Evolutionary conservation across 2,329 filamentous ascomycete species (phyloP).

Genomic region (Daldinia sp.): DNA sequence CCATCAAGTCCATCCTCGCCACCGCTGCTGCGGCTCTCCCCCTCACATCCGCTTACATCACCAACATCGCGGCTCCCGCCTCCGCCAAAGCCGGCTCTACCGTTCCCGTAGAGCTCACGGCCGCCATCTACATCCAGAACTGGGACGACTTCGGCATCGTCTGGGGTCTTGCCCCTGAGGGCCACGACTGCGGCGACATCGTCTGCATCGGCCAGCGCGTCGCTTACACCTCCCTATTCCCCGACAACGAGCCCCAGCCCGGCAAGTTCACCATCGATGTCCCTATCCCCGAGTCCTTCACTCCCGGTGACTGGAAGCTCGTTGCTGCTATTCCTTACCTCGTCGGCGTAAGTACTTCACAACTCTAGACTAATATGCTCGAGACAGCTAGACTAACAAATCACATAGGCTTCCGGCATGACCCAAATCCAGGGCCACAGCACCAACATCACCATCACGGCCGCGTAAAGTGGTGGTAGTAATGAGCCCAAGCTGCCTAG

Average conservation of each 20-base stretch:
- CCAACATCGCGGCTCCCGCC: slow-evolving; percentile 36
- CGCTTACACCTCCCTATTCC: slow-evolving; percentile 43
- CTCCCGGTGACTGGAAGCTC: slow-evolving; percentile 39
- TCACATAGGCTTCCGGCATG: slow-evolving; percentile 40
- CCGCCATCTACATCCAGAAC: slow-evolving; percentile 48
- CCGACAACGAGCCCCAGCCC: slow-evolving; percentile 33
- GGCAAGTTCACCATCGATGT: slow-evolving; percentile 31
- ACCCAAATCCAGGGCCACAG: slow-evolving; percentile 28
- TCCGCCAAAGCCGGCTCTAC: slow-evolving; percentile 39
- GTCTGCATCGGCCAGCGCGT: slow-evolving; percentile 44
- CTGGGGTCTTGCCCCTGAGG: slow-evolving; percentile 41
- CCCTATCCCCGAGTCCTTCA: slow-evolving; percentile 20
- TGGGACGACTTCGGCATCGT: slow-evolving; percentile 47
- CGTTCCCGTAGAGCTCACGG: slow-evolving; percentile 41
- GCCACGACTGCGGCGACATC: slow-evolving; percentile 28
- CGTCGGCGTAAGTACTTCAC: slow-evolving; percentile 45
- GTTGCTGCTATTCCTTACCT: slow-evolving; percentile 43
- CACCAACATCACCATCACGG: slow-evolving; percentile 36
- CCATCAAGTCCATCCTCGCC: slow-evolving; percentile 40
- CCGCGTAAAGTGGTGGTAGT: slow-evolving; percentile 6
- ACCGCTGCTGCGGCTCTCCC: slow-evolving; percentile 38
- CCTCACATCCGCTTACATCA: slow-evolving; percentile 40
- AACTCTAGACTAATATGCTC: background rate
- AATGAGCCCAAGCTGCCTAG: background rate
- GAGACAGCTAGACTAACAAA: background rate